Base-by-base conservation (phyloP, 805 yeast genomes). In the Cyberlindnera maritima region DNA sequence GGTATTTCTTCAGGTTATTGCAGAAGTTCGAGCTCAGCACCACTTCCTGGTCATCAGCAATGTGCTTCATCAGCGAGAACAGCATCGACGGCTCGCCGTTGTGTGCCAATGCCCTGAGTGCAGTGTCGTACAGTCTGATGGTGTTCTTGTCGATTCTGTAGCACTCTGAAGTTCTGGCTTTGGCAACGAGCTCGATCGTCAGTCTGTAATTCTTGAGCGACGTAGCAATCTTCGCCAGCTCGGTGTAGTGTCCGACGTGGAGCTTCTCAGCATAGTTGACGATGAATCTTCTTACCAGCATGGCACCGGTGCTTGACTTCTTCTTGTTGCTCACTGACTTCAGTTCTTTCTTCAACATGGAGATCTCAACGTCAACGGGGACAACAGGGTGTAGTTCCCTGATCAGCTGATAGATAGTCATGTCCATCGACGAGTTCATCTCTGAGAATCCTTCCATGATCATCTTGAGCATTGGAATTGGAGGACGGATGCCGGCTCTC, bases 401-500 rank as follows among this genome's bases (percentile, higher is more conserved):
- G 14, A 50, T 44, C n/a, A 55, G 20, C 3, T 40, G 19, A 32
- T 53, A 56, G n/a, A 58, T 45, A 10, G 41, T 18, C 15, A 38
- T 15, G 28, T 49, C 47, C 9, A 53, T 19, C 1, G 46, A 17
- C 1, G 63, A 58, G 8, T 46, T 33, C 36, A 54, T 29, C 6
- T 26, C 19, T 10, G 50, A 26, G 18, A 58, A 36, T 0, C 47
- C 43, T 17, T 39, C 38, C 32, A 60, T 26, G 4, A 54, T 44
- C 7, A 9, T 9, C 7, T 34, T 23, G 3, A 58, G 38, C 21
- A 54, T 31, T 3, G 33, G 40, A 9, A 50, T 21, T 4, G 53
- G 39, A 19, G 61, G 62, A 21, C 53, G 48, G 11, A 42, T 48
- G 9, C 62, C 62, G 2, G 41, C 50, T n/a, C 63, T 46, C 1